phyloP scores from a whole-genome alignment of 805 yeast genomes.

The Saturnispora quitensis region DNA sequence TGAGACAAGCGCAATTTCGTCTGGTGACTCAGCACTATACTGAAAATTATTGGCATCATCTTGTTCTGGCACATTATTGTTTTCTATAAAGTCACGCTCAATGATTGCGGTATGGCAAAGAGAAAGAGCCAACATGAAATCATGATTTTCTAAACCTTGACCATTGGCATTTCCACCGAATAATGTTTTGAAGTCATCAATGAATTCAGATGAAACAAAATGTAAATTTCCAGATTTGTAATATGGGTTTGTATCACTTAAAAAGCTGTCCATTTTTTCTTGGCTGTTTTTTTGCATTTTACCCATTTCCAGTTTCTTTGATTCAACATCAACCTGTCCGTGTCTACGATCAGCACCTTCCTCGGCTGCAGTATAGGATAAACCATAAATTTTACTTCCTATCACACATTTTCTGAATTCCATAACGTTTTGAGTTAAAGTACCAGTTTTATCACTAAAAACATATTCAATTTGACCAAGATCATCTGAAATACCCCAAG shows the following conservation, averaged over 20 bases:
- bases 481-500: conserved; percentile 80
- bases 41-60: conserved; percentile 31
- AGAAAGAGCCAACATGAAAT: conserved; percentile 57
- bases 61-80: conserved; percentile 16
- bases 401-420: conserved; percentile 71
- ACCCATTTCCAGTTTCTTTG: conserved; percentile 35
- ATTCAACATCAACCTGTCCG: conserved; percentile 47
- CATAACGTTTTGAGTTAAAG: conserved; percentile 77
- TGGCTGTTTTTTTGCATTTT: conserved; percentile 35
- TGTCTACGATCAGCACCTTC: conserved; percentile 60
- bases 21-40: conserved; percentile 77
- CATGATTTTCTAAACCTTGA: conserved; percentile 42
- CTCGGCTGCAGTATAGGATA: conserved; percentile 71
- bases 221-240: conserved; percentile 43
- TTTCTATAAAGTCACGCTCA: conserved; percentile 17
- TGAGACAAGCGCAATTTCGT: conserved; percentile 72
- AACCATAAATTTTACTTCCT: conserved; percentile 58
- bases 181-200: conserved; percentile 35
- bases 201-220: conserved; percentile 52
- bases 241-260: conserved; percentile 31
- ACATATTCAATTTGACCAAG: conserved; percentile 77
- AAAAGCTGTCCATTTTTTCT: conserved; percentile 36
- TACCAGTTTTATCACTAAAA: conserved; percentile 79
- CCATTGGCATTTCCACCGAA: conserved; percentile 20
- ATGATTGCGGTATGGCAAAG: conserved; percentile 64